phyloP scores from a whole-genome alignment of 1,284 basidiomycete species.

The Singerocomus rubriflavus region DNA sequence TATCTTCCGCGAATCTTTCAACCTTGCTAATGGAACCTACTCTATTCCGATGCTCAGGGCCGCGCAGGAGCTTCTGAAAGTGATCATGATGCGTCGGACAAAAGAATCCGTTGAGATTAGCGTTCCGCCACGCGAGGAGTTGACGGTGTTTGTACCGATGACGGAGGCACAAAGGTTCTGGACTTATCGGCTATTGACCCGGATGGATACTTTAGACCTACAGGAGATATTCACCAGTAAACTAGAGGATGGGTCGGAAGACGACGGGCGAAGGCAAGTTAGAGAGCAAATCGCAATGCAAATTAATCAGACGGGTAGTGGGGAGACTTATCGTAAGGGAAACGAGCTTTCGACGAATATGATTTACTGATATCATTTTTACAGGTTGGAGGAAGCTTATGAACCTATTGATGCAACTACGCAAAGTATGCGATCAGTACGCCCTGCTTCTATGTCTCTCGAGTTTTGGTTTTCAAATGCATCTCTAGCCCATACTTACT shows the following conservation, averaged over 20 bases:
- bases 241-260: conserved; percentile 26
- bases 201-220: conserved; percentile 47
- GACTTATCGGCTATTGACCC: conserved; percentile 54
- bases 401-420: conserved; percentile 57
- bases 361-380: conserved; percentile 1
- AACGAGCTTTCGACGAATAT: background rate
- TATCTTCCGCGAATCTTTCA: conserved; percentile 51
- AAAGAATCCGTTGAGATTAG: conserved; percentile 49
- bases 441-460: conserved; percentile 14
- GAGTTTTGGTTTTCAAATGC: conserved; percentile 2
- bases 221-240: conserved; percentile 45
- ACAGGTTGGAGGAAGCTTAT: conserved; percentile 54
- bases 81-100: conserved; percentile 59
- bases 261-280: conserved; percentile 41
- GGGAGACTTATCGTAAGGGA: conserved; percentile 33
- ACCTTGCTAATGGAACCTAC: conserved; percentile 50
- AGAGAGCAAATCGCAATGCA: conserved; percentile 39
- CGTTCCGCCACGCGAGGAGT: conserved; percentile 56
- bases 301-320: conserved; percentile 30
- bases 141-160: conserved; percentile 54
- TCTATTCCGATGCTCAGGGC: conserved; percentile 46
- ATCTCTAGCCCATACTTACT: conserved; percentile 50
- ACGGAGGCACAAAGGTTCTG: conserved; percentile 61
- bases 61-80: conserved; percentile 45
- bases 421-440: conserved; percentile 56